Conservation (phyloP, 768 basidiomycete genomes). For the Gyrodon lividus region DNA sequence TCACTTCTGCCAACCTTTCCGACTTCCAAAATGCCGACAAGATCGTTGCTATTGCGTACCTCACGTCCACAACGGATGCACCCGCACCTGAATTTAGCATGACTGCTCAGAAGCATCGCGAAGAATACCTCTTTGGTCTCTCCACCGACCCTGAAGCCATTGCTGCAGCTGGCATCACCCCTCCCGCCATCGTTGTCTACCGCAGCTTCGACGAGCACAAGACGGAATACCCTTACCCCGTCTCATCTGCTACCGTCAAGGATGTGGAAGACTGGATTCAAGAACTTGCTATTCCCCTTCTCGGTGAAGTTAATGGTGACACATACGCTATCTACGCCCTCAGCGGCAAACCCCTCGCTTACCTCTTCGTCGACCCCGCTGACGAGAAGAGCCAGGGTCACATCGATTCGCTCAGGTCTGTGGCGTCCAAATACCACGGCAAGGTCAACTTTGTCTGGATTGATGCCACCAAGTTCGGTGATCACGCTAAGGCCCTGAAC, state of each 20-base stretch:
- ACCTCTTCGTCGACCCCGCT: constrained; percentile 88
- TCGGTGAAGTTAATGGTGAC: constrained; percentile 92
- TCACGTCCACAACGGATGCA: constrained; percentile 66
- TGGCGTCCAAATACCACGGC: constrained; percentile 80
- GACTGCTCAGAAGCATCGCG: constrained; percentile 84
- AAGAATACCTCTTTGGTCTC: constrained; percentile 91
- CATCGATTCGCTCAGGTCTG: constrained; percentile 66
- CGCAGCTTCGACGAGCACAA: constrained; percentile 87
- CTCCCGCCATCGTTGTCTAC: constrained; percentile 89
- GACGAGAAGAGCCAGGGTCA: constrained; percentile 61
- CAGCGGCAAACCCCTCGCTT: constrained; percentile 86
- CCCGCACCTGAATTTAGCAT: constrained; percentile 74
- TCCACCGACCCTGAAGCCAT: constrained; percentile 69
- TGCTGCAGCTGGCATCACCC: constrained; percentile 67
- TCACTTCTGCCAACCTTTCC: constrained; percentile 72
- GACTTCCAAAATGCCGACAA: constrained; percentile 90
- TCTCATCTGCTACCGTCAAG: constrained; percentile 49
- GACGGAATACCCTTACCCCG: constrained; percentile 63
- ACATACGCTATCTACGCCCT: constrained; percentile 86
- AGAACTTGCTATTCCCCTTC: constrained; percentile 80
- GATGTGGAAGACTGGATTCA: constrained; percentile 78
- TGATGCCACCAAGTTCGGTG: constrained; percentile 91
- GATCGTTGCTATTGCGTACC: constrained; percentile 86
- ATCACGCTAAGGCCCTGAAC: constrained; percentile 95
- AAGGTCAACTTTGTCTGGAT: constrained; percentile 98